Percentiles rank a stretch among this genome's conserved stretches.
These are phyloP conservation scores for Aegilops sharonensis DNA, from an alignment of 176 grass and related monocot species.

Conservation along the genomic window DNA sequence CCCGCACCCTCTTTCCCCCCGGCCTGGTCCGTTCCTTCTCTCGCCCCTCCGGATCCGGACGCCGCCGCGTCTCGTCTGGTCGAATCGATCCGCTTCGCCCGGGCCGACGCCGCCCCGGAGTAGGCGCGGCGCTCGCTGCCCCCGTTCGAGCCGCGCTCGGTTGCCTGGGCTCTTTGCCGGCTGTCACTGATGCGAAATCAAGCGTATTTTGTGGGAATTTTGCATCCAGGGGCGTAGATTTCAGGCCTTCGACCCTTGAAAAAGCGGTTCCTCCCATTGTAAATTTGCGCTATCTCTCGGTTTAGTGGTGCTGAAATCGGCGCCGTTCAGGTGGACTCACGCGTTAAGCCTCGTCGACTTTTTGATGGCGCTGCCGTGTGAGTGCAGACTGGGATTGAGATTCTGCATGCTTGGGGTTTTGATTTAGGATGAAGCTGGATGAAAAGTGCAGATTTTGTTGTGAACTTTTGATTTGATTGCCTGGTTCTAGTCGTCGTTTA, in stretches of 20 bases:
- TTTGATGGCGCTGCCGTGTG: neutral
- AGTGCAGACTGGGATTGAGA: neutral
- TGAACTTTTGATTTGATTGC: neutral
- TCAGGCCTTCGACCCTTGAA: neutral
- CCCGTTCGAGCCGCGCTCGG: neutral
- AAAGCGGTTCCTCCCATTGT: neutral
- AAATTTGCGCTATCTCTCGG: neutral
- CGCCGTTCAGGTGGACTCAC: no score
- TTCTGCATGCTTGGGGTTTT: neutral
- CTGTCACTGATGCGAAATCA: neutral
- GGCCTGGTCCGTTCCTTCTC: neutral
- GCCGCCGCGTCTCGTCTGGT: neutral
- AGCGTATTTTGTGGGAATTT: neutral
- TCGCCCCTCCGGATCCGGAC: neutral
- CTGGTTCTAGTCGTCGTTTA: neutral
- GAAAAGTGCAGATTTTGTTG: neutral
- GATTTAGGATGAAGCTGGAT: neutral
- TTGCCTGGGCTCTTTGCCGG: neutral
- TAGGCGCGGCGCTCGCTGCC: neutral
- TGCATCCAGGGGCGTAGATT: neutral
- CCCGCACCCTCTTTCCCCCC: no score
- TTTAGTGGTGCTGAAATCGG: neutral
- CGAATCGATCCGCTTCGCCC: neutral
- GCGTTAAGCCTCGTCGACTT: neutral
- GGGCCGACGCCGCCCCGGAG: neutral